Conservation (phyloP, 2,329 filamentous ascomycete species). For the Neurospora crassa region DNA sequence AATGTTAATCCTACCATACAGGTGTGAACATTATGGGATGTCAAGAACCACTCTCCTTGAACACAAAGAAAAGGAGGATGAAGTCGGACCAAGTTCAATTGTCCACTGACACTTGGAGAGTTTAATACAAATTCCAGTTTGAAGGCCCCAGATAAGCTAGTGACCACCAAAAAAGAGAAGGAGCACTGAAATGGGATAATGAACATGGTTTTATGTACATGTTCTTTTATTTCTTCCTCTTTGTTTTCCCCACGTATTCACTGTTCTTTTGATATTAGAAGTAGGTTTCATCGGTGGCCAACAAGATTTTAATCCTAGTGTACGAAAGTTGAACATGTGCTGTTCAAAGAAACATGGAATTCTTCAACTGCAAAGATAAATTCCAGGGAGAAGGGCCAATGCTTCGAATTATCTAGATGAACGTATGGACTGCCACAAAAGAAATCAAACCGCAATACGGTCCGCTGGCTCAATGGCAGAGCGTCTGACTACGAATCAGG, state of each 20-base stretch:
- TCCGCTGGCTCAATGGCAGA: neutral
- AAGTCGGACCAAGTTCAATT: neutral
- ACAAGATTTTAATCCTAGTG: neutral
- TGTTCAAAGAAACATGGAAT: neutral
- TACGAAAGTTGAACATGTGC: neutral
- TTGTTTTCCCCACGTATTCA: neutral
- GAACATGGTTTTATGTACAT: neutral
- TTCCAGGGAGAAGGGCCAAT: neutral
- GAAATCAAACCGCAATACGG: neutral
- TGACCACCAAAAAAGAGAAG: neutral
- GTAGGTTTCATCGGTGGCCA: neutral
- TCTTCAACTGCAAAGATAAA: neutral
- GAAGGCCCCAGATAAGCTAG: neutral
- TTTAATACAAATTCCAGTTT: neutral
- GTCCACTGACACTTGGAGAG: neutral
- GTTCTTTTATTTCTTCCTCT: neutral
- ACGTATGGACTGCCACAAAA: accelerated
- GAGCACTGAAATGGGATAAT: neutral
- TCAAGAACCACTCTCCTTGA: neutral
- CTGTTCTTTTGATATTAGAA: neutral
- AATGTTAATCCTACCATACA: neutral
- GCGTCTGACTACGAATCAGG: neutral
- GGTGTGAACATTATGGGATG: neutral
- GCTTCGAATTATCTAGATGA: neutral
- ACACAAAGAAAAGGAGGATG: neutral